phyloP scores from a whole-genome alignment of 148 eudicot genomes.

The Cornus controversa region DNA sequence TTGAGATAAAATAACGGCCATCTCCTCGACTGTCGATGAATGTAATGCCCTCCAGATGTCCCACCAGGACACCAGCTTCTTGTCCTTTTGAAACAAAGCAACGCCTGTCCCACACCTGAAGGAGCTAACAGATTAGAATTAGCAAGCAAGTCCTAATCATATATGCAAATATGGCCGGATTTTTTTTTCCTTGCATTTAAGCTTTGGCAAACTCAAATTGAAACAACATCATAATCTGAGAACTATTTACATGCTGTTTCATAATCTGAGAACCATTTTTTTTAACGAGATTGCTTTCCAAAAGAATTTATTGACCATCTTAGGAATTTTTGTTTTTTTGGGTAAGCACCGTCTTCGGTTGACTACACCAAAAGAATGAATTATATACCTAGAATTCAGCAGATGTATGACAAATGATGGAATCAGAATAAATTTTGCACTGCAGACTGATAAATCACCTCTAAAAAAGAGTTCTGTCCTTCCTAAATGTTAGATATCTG shows the following conservation, averaged over 20 bases:
- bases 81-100: slow-evolving; percentile 54
- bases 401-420: neutral
- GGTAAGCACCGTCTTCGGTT: neutral
- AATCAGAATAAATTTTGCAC: neutral
- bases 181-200: no score
- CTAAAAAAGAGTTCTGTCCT: neutral
- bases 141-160: neutral
- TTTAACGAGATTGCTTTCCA: neutral
- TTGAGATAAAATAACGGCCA: slow-evolving; percentile 93
- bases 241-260: no score
- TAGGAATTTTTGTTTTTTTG: neutral
- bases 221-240: no score
- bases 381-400: neutral
- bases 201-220: no score
- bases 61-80: slow-evolving; percentile 68
- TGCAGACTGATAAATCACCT: neutral
- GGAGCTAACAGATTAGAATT: slow-evolving; percentile 4
- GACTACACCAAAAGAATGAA: neutral
- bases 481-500: neutral
- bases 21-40: slow-evolving; percentile 86
- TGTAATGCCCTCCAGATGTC: slow-evolving; percentile 93
- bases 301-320: neutral
- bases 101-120: slow-evolving; percentile 96
- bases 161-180: neutral
- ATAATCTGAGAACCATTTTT: no score